These are phyloP conservation scores for Alternaria brassicicola DNA, from an alignment of 2,329 filamentous ascomycete genomes.

Conservation along the genomic window DNA sequence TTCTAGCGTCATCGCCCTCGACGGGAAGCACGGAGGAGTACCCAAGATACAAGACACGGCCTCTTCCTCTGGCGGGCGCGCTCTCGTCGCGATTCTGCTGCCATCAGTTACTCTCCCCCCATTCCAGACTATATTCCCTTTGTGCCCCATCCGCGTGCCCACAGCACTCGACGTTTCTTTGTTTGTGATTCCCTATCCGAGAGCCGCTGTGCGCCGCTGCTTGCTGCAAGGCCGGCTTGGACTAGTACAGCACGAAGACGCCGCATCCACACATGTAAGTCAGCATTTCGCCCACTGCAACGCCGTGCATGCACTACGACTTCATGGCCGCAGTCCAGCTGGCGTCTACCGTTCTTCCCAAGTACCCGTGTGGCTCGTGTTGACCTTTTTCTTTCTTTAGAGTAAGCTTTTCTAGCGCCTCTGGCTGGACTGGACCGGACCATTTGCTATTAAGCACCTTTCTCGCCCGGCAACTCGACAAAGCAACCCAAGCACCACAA, in stretches of 20 bases:
- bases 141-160: not conserved
- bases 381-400: constrained; percentile 32
- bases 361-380: constrained; percentile 23
- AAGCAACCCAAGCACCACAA: not conserved
- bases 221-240: constrained; percentile 22
- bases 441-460: constrained; percentile 21
- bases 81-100: not conserved
- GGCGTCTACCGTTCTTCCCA: constrained; percentile 10
- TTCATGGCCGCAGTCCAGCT: constrained; percentile 28
- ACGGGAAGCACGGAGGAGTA: constrained; percentile 30
- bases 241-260: not conserved
- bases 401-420: constrained; percentile 31
- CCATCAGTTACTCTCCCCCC: not conserved
- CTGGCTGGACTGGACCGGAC: constrained; percentile 16
- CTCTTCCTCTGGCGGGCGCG: constrained; percentile 5
- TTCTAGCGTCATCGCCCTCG: constrained; percentile 30
- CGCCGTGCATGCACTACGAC: constrained; percentile 29
- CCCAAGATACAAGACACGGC: constrained; percentile 17
- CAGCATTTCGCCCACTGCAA: constrained; percentile 28
- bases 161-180: not conserved
- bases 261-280: constrained; percentile 26
- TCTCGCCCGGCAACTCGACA: constrained; percentile 12
- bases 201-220: constrained; percentile 7
- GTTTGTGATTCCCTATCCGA: constrained; percentile 1
- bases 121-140: not conserved